These are phyloP conservation scores for Chamaecyparis obtusa DNA, from an alignment of 75 land plant species.

Conservation along the genomic window DNA sequence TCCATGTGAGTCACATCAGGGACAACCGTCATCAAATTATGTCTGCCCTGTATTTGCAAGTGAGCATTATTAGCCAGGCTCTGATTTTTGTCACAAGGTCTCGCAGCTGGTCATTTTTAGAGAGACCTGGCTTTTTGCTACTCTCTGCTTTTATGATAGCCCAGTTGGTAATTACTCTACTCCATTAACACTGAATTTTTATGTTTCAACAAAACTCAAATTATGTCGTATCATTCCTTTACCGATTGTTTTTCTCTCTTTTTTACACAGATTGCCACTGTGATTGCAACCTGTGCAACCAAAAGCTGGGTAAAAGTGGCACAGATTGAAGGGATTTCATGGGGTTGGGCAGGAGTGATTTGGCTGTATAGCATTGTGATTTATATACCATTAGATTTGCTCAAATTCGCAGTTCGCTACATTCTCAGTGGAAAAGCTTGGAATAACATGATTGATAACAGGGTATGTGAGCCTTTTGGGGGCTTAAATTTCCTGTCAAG, in stretches of 20 bases:
- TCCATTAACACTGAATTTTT: neutral
- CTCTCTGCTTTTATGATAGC: constrained; percentile 53
- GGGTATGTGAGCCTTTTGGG: constrained; percentile 24
- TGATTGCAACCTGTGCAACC: constrained; percentile 60
- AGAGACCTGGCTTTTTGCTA: constrained; percentile 69
- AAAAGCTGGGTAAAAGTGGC: constrained; percentile 50
- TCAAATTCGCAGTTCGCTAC: constrained; percentile 71
- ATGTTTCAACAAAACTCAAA: neutral
- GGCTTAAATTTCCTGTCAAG: neutral
- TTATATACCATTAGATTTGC: constrained; percentile 69
- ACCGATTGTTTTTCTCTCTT: neutral
- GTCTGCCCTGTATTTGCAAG: constrained; percentile 70
- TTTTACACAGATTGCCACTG: constrained; percentile 52
- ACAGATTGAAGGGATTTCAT: constrained; percentile 55
- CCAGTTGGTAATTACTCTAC: constrained; percentile 46
- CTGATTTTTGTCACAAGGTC: constrained; percentile 74
- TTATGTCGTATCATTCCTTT: neutral
- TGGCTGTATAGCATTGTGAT: constrained; percentile 71
- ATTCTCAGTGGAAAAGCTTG: constrained; percentile 67
- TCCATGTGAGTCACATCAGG: constrained; percentile 34
- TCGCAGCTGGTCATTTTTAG: constrained; percentile 63
- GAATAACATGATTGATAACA: constrained; percentile 56
- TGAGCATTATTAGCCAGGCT: constrained; percentile 48
- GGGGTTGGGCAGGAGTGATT: constrained; percentile 90
- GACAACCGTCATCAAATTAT: constrained; percentile 22